phyloP scores from a whole-genome alignment of 2,329 filamentous ascomycete genomes.

The Nigrospora osmanthi region DNA sequence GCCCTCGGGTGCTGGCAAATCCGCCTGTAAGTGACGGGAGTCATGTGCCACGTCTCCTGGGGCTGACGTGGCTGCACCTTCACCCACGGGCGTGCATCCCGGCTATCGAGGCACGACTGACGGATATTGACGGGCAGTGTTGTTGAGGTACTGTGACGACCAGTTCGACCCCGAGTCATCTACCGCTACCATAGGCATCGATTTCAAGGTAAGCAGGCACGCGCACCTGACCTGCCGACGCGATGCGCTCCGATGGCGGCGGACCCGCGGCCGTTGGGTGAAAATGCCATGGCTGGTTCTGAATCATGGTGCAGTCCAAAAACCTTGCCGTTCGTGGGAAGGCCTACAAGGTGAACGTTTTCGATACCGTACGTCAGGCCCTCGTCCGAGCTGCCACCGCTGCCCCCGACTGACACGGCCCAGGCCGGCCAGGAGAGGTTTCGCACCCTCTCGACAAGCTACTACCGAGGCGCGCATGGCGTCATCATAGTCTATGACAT shows the following conservation, averaged over 20 bases:
- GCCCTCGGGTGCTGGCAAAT: constrained; percentile 48
- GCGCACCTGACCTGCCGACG: neutral
- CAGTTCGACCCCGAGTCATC: constrained; percentile 48
- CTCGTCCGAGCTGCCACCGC: neutral
- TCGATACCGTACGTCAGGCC: constrained; percentile 34
- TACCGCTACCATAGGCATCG: constrained; percentile 48
- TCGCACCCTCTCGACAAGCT: constrained; percentile 40
- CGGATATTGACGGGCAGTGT: constrained; percentile 25
- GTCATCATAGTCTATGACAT: constrained; percentile 43
- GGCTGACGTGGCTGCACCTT: too few species aligned
- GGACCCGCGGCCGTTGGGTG: neutral
- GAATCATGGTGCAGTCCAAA: constrained; percentile 33
- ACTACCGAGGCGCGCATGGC: constrained; percentile 41
- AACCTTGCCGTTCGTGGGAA: constrained; percentile 43
- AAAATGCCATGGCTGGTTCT: neutral
- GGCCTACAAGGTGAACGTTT: constrained; percentile 43
- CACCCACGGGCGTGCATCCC: too few species aligned
- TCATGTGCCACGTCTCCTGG: too few species aligned
- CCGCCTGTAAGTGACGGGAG: constrained; percentile 34
- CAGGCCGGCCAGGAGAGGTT: constrained; percentile 40
- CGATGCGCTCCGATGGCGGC: too few species aligned
- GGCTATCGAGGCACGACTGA: neutral
- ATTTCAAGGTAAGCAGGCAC: constrained; percentile 38
- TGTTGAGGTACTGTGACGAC: constrained; percentile 48
- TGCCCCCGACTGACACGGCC: neutral